phyloP scores from a whole-genome alignment of 352 stramenopile genomes.

The Phytopythium sindhum region DNA sequence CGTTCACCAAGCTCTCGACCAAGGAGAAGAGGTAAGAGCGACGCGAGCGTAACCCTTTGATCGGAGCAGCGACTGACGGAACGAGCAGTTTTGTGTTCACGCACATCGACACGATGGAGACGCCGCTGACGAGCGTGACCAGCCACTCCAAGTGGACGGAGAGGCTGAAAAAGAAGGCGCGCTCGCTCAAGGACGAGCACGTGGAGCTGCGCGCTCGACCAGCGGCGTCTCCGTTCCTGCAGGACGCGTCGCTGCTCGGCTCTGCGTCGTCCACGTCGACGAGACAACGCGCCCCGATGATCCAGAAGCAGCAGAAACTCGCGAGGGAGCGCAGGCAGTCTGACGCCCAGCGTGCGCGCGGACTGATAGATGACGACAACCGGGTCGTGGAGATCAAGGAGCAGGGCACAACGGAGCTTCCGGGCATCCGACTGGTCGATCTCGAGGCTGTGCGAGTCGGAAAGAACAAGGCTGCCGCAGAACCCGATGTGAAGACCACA shows the following conservation, averaged over 20 bases:
- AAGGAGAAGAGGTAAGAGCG: constrained; percentile 34
- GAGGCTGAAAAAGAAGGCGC: constrained; percentile 61
- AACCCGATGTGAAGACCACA: constrained; percentile 3
- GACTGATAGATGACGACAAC: constrained; percentile 16
- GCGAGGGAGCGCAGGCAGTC: constrained; percentile 51
- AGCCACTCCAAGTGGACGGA: constrained; percentile 58
- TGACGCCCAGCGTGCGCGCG: constrained; percentile 47
- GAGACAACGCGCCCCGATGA: constrained; percentile 12
- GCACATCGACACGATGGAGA: constrained; percentile 80
- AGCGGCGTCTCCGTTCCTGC: constrained; percentile 21
- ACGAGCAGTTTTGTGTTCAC: constrained; percentile 64
- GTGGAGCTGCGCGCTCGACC: constrained; percentile 27
- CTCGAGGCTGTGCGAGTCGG: constrained; percentile 30
- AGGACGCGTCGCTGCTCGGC: neutral
- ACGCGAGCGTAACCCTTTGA: neutral
- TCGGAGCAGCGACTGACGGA: neutral
- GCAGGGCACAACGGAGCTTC: constrained; percentile 52
- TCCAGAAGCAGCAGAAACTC: constrained; percentile 54
- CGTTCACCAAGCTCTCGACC: constrained; percentile 65
- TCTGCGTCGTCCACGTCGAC: neutral
- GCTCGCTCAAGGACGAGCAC: constrained; percentile 53
- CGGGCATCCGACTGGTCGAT: constrained; percentile 66
- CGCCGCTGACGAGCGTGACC: constrained; percentile 28
- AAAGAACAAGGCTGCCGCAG: neutral
- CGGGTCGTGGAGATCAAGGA: constrained; percentile 49